Evolutionary conservation across 192 early-diverging fungal genomes (phyloP).

Genomic region (Chytriomyces confervae): DNA sequence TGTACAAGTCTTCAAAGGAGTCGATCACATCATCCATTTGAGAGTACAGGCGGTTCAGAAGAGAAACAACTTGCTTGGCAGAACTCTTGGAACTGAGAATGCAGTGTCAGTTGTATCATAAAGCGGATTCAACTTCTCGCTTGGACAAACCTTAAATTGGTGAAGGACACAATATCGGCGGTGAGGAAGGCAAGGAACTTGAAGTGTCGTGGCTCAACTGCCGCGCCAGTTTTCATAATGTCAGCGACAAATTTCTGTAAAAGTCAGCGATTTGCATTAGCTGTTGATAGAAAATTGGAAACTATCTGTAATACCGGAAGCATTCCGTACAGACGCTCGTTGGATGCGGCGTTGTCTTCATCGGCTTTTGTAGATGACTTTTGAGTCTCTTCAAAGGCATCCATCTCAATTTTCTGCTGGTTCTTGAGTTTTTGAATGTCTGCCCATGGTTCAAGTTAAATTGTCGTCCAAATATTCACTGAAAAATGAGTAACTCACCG

Average conservation of each 20-base stretch:
- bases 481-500: conserved; percentile 13
- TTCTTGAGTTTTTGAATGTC: conserved; percentile 46
- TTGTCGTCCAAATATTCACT: background rate
- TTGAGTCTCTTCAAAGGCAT: conserved; percentile 46
- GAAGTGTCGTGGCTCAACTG: conserved; percentile 48
- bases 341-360: conserved; percentile 50
- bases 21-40: conserved; percentile 44
- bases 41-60: conserved; percentile 56
- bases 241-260: conserved; percentile 49
- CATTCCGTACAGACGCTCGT: conserved; percentile 53
- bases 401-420: conserved; percentile 53
- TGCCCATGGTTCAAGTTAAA: conserved; percentile 5
- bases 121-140: background rate
- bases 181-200: conserved; percentile 46
- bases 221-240: conserved; percentile 48
- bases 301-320: conserved; percentile 33
- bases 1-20: conserved; percentile 46
- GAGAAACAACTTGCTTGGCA: conserved; percentile 48
- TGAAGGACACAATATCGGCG: conserved; percentile 55
- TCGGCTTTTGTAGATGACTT: conserved; percentile 45
- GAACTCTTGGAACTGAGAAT: conserved; percentile 32
- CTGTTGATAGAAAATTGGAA: background rate
- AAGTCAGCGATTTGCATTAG: background rate
- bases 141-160: conserved; percentile 43
- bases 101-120: background rate